Conservation (phyloP, 1,284 basidiomycete genomes). For the Ustilago curta region DNA sequence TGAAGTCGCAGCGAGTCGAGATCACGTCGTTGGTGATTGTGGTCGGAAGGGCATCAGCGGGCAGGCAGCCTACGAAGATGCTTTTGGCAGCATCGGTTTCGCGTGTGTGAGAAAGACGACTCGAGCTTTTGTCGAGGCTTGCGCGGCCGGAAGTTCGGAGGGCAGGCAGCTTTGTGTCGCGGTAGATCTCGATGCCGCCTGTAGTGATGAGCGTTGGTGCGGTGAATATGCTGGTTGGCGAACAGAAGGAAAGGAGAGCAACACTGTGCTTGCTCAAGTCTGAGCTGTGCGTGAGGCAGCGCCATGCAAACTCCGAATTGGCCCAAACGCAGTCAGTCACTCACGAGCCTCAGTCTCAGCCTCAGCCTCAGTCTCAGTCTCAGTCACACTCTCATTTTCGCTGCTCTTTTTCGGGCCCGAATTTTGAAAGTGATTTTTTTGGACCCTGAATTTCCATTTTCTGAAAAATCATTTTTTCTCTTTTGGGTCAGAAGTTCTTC, state of each 20-base stretch:
- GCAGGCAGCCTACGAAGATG: not conserved
- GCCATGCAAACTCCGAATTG: slow-evolving; percentile 7
- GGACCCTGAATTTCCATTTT: slow-evolving; percentile 29
- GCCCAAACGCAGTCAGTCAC: slow-evolving; percentile 25
- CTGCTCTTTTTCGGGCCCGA: slow-evolving; percentile 26
- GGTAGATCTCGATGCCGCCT: not conserved
- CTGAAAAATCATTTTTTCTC: not conserved
- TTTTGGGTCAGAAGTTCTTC: not conserved
- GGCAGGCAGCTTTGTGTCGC: not conserved
- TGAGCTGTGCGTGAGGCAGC: not conserved
- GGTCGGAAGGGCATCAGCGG: not conserved
- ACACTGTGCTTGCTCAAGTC: not conserved
- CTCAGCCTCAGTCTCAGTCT: not conserved
- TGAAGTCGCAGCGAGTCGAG: not conserved
- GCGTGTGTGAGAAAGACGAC: not conserved
- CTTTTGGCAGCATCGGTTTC: not conserved
- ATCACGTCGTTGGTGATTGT: too few species aligned
- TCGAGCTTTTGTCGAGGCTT: not conserved
- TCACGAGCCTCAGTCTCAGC: not conserved
- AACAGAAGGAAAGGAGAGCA: not conserved
- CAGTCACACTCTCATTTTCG: not conserved
- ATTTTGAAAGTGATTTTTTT: slow-evolving; percentile 23
- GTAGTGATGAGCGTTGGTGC: too few species aligned
- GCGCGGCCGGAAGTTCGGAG: not conserved
- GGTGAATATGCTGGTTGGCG: not conserved